These are phyloP conservation scores for Tephrocybe sp. DNA, from an alignment of 768 basidiomycete genomes.

Conservation along the genomic window DNA sequence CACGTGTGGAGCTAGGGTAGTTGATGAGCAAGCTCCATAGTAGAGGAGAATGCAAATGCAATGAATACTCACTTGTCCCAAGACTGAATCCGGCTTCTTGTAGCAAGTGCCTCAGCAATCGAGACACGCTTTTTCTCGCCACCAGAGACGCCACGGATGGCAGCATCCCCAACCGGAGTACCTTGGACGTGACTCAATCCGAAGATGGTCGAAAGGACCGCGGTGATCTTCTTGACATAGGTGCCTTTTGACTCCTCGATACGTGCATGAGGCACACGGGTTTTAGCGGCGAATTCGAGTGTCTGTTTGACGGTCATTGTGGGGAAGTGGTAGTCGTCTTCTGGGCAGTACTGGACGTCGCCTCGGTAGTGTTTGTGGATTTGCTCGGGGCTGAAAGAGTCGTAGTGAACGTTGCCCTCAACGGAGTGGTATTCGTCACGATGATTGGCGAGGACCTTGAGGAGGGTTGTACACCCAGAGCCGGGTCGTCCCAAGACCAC, in stretches of 20 bases:
- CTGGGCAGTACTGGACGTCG: conserved; percentile 79
- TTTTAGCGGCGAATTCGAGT: conserved; percentile 65
- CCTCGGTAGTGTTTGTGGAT: conserved; percentile 70
- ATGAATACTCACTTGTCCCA: conserved; percentile 75
- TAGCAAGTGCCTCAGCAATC: conserved; percentile 68
- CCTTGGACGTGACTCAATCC: conserved; percentile 72
- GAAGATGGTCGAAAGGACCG: conserved; percentile 66
- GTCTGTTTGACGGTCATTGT: conserved; percentile 81
- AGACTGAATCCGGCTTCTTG: conserved; percentile 57
- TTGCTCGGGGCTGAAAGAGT: conserved; percentile 67
- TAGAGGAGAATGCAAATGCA: background rate
- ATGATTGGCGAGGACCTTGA: conserved; percentile 81
- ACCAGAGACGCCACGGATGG: conserved; percentile 71
- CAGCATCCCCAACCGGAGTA: conserved; percentile 77
- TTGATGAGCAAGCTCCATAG: background rate
- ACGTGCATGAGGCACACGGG: conserved; percentile 63
- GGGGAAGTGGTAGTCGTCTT: conserved; percentile 86
- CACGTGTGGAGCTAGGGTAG: conserved; percentile 54
- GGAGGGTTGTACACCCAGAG: conserved; percentile 81
- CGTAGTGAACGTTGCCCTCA: conserved; percentile 72
- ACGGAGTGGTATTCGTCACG: conserved; percentile 66
- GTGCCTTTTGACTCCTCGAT: conserved; percentile 41
- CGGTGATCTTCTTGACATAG: conserved; percentile 46
- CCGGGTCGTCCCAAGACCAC: conserved; percentile 87
- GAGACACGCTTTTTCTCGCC: conserved; percentile 84